phyloP scores from a whole-genome alignment of 1,139 yeast genomes.

The Hyphopichia buzzinii region DNA sequence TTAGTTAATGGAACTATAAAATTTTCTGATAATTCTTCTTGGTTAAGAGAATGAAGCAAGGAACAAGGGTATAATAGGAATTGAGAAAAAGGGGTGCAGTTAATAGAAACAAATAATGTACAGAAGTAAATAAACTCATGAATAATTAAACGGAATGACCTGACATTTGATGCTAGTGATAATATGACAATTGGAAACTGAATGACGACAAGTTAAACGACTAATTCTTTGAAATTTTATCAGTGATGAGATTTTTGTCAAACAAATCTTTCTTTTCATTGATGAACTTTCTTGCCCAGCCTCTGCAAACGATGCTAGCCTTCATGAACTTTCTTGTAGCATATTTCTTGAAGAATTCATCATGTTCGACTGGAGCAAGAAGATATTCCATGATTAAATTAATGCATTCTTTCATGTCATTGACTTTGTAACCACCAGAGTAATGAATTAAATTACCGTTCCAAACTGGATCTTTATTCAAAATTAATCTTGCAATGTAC shows the following conservation, averaged over 20 bases:
- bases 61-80: too few relatives aligned
- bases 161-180: neutral
- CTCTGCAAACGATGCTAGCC: slow-evolving; percentile 83
- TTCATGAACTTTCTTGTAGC: slow-evolving; percentile 90
- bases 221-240: slow-evolving; percentile 2
- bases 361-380: slow-evolving; percentile 83
- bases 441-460: slow-evolving; percentile 82
- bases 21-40: too few relatives aligned
- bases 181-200: too few relatives aligned
- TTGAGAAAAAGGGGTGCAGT: neutral
- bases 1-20: too few relatives aligned
- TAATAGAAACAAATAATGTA: neutral
- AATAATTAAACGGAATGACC: neutral
- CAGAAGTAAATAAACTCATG: neutral
- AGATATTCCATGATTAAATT: slow-evolving; percentile 76
- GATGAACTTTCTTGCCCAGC: slow-evolving; percentile 76
- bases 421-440: slow-evolving; percentile 85
- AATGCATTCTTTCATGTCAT: slow-evolving; percentile 68
- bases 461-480: slow-evolving; percentile 72
- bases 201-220: too few relatives aligned
- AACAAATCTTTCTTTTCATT: slow-evolving; percentile 33
- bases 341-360: slow-evolving; percentile 90
- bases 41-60: too few relatives aligned
- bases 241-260: slow-evolving; percentile 9
- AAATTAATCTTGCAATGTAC: slow-evolving; percentile 79